Conservation (phyloP, 139 green algal genomes). For the Raphidocelis subcapitata region DNA sequence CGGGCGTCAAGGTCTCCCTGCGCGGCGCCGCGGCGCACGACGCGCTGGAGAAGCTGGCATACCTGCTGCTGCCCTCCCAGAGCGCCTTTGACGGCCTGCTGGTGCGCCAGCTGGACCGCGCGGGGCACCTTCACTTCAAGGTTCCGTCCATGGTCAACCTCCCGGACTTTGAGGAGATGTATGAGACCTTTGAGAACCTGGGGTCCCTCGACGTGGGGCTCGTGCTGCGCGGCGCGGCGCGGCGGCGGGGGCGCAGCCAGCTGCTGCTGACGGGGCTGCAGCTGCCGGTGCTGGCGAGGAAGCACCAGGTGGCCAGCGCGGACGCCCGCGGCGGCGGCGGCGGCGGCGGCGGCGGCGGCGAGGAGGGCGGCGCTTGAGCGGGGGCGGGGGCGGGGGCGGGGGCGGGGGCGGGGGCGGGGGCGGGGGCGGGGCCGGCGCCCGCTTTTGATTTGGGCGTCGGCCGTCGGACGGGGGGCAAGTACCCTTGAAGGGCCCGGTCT, state of each 20-base stretch:
- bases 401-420: background rate
- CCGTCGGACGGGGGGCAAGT: too few relatives aligned
- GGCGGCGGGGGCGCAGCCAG: conserved; percentile 4
- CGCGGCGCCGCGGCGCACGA: background rate
- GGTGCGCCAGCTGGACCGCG: background rate
- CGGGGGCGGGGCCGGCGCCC: too few relatives aligned
- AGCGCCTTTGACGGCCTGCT: conserved; percentile 20
- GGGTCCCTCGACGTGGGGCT: conserved; percentile 15
- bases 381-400: background rate
- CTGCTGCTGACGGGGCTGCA: conserved; percentile 31
- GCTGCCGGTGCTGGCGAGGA: conserved; percentile 15
- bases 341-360: background rate
- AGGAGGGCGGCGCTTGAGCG: background rate
- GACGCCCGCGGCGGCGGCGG: background rate
- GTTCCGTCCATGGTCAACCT: conserved; percentile 25
- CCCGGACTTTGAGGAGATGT: conserved; percentile 30
- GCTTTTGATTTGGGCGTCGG: too few relatives aligned
- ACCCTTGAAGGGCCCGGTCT: too few relatives aligned
- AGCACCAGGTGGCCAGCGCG: background rate
- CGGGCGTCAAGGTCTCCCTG: conserved; percentile 23
- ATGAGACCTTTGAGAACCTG: conserved; percentile 26
- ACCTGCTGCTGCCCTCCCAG: conserved; percentile 29
- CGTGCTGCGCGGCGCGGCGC: background rate
- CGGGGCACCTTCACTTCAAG: conserved; percentile 24
- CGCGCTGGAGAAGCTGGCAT: conserved; percentile 24